Base-by-base conservation (phyloP, 306 rosid genomes). In the Cucurbita ficifolia region DNA sequence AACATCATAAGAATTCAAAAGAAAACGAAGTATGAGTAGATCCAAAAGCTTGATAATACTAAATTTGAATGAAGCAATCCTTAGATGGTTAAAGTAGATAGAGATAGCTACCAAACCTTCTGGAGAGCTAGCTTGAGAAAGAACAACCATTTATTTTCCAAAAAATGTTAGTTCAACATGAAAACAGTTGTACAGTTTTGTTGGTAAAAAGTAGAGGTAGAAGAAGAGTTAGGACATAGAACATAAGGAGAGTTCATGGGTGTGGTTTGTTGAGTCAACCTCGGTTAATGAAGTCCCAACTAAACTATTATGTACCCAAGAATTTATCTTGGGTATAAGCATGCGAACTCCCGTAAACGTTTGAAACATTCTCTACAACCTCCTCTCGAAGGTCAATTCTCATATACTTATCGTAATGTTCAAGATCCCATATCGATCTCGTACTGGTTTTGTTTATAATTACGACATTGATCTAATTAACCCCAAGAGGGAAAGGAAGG, bases 281-380 rank as follows among this genome's bases (percentile, higher is more conserved):
- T 90, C 84, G 87, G 86, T 79, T 78, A 63, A 89, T 85, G 83
- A 80, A 76, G 78, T n/a, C n/a, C n/a, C n/a, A n/a, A n/a, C n/a
- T n/a, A 29, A 29, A 29, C 3, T 29, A 29, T 29, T 29, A 29
- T 29, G 33, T 29, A 2, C 2, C 29, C 2, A 29, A 29, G 33
- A 29, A 29, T 29, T 29, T 29, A 29, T 29, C 33, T 29, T 29
- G 2, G 33, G 33, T 29, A 29, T 29, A 29, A 29, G 33, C 33
- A 29, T 29, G 33, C 33, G 3, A 29, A 2, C 3, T 29, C 33
- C 2, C 2, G 29, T 24, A 3, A 24, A 24, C 33, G 33, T 29
- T 29, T 29, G 33, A 29, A 29, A 29, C 33, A 29, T 29, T 29
- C 33, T 29, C 33, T 29, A 29, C 33, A 29, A 2, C 33, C 33